phyloP scores from a whole-genome alignment of 192 early-diverging fungal species.

The Coemansia sp. region DNA sequence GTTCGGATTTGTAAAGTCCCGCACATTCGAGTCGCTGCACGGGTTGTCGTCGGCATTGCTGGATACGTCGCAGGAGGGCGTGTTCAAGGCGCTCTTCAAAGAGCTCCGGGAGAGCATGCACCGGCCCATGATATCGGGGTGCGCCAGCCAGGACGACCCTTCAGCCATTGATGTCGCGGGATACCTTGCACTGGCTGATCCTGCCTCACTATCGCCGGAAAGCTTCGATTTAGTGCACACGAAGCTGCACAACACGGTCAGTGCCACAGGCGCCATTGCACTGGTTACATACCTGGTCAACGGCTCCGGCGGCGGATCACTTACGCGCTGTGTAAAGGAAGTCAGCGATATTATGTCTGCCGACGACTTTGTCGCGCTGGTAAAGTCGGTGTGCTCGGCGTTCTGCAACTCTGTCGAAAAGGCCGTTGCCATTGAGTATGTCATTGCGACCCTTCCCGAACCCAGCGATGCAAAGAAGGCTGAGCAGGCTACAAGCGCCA shows the following conservation, averaged over 20 bases:
- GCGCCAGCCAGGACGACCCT: not conserved
- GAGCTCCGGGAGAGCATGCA: constrained; percentile 27
- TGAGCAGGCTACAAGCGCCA: constrained; percentile 2
- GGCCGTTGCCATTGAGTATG: constrained; percentile 36
- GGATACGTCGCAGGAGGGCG: constrained; percentile 38
- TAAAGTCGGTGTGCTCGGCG: constrained; percentile 7
- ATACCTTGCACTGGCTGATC: constrained; percentile 28
- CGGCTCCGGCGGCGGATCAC: constrained; percentile 31
- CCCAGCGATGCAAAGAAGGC: constrained; percentile 16
- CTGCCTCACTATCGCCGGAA: constrained; percentile 16
- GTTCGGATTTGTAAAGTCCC: constrained; percentile 47
- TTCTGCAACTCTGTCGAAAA: constrained; percentile 21
- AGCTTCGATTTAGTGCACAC: constrained; percentile 14
- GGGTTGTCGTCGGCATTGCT: constrained; percentile 39
- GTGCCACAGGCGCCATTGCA: constrained; percentile 18
- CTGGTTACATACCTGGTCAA: constrained; percentile 36
- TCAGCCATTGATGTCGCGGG: constrained; percentile 1
- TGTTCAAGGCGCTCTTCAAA: constrained; percentile 27
- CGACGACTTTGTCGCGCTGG: constrained; percentile 28
- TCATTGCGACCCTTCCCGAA: constrained; percentile 10
- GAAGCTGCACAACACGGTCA: constrained; percentile 28
- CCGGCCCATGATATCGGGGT: constrained; percentile 1
- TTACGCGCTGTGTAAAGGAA: constrained; percentile 32
- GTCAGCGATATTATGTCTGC: constrained; percentile 14
- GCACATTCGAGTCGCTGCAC: constrained; percentile 41